phyloP scores from a whole-genome alignment of 2,329 filamentous ascomycete genomes.

The Fusarium sp. region DNA sequence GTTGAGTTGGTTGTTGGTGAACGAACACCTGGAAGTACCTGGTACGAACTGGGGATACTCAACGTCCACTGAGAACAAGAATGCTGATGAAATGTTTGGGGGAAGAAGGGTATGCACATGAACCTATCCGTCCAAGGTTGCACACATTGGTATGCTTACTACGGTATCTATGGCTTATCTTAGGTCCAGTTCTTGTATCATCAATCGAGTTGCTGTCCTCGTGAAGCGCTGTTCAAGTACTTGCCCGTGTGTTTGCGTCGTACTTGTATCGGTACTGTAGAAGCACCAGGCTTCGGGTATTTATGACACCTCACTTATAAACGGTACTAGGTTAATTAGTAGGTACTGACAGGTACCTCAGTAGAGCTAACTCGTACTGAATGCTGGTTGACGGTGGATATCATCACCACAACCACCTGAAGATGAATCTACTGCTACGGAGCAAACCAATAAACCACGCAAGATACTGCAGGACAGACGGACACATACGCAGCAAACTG shows the following conservation, averaged over 20 bases:
- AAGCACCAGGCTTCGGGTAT: background rate
- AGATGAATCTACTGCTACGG: conserved; percentile 33
- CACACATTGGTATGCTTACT: background rate
- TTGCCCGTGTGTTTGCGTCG: conserved; percentile 31
- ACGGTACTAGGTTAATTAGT: background rate
- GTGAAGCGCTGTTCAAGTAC: conserved; percentile 19
- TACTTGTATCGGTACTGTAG: background rate
- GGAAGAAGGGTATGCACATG: conserved; percentile 31
- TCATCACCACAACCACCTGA: conserved; percentile 43
- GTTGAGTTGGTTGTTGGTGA: conserved; percentile 16
- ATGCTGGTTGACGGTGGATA: conserved; percentile 11
- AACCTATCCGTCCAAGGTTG: conserved; percentile 26
- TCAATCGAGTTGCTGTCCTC: too few species aligned
- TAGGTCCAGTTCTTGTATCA: too few species aligned
- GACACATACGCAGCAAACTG: background rate
- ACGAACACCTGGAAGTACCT: conserved; percentile 35
- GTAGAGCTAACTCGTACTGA: background rate
- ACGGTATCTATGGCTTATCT: too few species aligned
- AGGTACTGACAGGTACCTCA: too few species aligned
- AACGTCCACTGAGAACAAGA: conserved; percentile 20
- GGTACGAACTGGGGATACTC: conserved; percentile 21
- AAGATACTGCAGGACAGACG: conserved; percentile 12
- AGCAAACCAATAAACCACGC: conserved; percentile 1
- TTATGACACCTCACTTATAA: background rate
- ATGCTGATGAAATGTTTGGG: conserved; percentile 43